phyloP scores from a whole-genome alignment of 306 rosid species.

The Luffa aegyptiaca region DNA sequence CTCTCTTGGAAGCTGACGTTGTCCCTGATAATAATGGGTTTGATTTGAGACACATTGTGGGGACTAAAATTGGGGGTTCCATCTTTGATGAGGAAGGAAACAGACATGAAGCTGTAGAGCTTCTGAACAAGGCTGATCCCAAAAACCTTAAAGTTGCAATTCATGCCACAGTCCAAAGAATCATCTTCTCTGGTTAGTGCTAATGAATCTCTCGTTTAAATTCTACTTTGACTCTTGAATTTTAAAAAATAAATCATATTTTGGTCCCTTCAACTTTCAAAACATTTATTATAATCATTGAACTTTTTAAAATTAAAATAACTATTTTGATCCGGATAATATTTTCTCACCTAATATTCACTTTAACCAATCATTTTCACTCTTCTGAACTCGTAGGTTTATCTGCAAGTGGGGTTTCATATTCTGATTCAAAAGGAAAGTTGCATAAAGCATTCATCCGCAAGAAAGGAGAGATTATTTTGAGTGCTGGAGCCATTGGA shows the following conservation, averaged over 20 bases:
- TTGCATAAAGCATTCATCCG: slow-evolving; percentile 12
- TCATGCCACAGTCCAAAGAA: slow-evolving; percentile 7
- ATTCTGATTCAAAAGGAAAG: slow-evolving; percentile 13
- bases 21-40: slow-evolving; percentile 12
- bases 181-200: slow-evolving; percentile 14
- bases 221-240: too few species aligned
- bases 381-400: background rate
- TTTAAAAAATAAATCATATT: too few species aligned
- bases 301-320: too few species aligned
- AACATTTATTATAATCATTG: too few species aligned
- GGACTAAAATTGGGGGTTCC: slow-evolving; percentile 11
- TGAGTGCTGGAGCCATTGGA: slow-evolving; percentile 25
- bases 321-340: too few species aligned
- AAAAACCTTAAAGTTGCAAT: slow-evolving; percentile 12
- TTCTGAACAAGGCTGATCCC: slow-evolving; percentile 9
- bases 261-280: too few species aligned
- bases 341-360: too few species aligned
- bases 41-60: background rate
- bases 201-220: too few species aligned
- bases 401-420: slow-evolving; percentile 16
- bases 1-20: slow-evolving; percentile 8
- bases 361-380: too few species aligned
- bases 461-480: slow-evolving; percentile 13
- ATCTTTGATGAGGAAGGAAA: slow-evolving; percentile 7
- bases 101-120: slow-evolving; percentile 24